These are phyloP conservation scores for Psilocybe cyanescens DNA, from an alignment of 768 basidiomycete species.

Conservation along the genomic window DNA sequence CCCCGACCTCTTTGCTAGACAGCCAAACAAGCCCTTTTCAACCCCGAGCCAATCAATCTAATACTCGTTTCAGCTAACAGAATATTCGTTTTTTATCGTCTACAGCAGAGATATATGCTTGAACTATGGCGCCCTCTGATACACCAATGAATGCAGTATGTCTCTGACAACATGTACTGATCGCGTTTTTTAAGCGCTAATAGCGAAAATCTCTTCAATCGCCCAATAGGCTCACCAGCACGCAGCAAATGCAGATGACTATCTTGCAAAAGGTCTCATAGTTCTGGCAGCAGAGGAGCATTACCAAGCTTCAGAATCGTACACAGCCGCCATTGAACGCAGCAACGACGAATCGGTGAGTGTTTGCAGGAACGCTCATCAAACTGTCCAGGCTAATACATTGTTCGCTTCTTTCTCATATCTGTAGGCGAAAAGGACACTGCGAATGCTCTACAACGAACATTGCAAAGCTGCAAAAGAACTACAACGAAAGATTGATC, in stretches of 20 bases:
- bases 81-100: background rate
- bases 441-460: constrained; percentile 76
- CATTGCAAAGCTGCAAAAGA: constrained; percentile 75
- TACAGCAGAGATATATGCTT: background rate
- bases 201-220: background rate
- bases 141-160: constrained; percentile 58
- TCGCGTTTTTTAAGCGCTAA: constrained; percentile 3
- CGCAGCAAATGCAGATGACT: constrained; percentile 81
- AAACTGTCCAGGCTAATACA: background rate
- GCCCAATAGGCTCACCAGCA: constrained; percentile 74
- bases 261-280: constrained; percentile 64
- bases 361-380: constrained; percentile 15
- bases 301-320: constrained; percentile 75
- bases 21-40: background rate
- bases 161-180: constrained; percentile 3
- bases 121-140: constrained; percentile 40
- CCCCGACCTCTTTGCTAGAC: background rate
- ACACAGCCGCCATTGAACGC: constrained; percentile 71
- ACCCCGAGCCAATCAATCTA: background rate
- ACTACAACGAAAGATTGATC: constrained; percentile 70
- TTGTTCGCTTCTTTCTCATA: constrained; percentile 1
- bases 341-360: constrained; percentile 74
- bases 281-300: constrained; percentile 78
- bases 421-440: constrained; percentile 75
- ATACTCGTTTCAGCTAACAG: background rate